Conservation (phyloP, 495 filamentous ascomycete genomes). For the Penicillium egyptiacum region DNA sequence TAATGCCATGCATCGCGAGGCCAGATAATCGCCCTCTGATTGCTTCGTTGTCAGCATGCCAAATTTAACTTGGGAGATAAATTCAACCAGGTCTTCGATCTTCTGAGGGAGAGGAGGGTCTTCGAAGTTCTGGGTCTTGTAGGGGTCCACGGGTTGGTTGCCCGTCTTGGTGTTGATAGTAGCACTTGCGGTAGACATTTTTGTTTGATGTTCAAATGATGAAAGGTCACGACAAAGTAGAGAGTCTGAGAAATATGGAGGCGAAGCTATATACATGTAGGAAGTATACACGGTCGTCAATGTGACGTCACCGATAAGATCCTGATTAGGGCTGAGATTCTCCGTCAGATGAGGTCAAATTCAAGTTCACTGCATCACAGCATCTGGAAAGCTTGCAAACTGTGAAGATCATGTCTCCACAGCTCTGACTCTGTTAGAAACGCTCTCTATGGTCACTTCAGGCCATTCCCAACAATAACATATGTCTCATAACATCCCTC, state of each 20-base stretch:
- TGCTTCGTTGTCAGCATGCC: slow-evolving; percentile 72
- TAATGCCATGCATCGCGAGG: slow-evolving; percentile 86
- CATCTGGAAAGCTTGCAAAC: background rate
- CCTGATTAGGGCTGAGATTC: background rate
- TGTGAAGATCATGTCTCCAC: background rate
- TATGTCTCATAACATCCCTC: no score
- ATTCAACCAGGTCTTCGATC: slow-evolving; percentile 69
- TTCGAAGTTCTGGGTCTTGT: slow-evolving; percentile 70
- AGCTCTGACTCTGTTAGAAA: background rate
- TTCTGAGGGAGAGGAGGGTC: slow-evolving; percentile 68
- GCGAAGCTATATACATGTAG: slow-evolving; percentile 8
- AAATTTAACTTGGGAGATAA: slow-evolving; percentile 72
- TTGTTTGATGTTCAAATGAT: background rate
- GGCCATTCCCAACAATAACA: no score
- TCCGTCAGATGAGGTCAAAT: background rate
- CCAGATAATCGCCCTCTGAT: slow-evolving; percentile 67
- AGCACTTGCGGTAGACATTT: slow-evolving; percentile 32
- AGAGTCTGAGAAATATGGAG: background rate
- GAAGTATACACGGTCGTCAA: slow-evolving; percentile 23
- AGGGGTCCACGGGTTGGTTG: slow-evolving; percentile 70
- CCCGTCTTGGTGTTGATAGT: slow-evolving; percentile 62
- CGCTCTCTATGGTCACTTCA: no score
- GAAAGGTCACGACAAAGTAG: background rate
- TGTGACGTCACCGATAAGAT: slow-evolving; percentile 34
- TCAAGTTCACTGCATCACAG: background rate